Percentiles rank a stretch among this genome's conserved stretches.
Conservation (phyloP, 148 eudicot species). For the Vaccinium corymbosum region DNA sequence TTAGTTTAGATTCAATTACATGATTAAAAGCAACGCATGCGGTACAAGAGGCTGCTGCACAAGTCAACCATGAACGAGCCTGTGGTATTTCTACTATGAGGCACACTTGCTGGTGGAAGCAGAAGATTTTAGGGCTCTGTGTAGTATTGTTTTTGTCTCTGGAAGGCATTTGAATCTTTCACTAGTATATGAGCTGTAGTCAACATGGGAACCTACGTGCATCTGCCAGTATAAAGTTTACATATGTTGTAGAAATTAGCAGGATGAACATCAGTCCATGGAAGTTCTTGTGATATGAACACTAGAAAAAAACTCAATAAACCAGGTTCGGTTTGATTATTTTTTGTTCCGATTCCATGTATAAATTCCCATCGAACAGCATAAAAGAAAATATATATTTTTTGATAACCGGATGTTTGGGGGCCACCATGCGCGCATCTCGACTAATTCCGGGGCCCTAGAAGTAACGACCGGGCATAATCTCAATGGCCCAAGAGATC, state of each 20-base stretch:
- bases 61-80: neutral
- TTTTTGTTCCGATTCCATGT: neutral
- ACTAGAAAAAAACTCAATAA: neutral
- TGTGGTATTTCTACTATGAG: neutral
- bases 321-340: neutral
- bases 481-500: no score
- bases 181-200: neutral
- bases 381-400: neutral
- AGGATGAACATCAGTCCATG: neutral
- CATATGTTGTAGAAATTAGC: neutral
- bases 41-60: neutral
- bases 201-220: neutral
- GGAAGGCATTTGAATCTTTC: slow-evolving; percentile 4
- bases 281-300: neutral
- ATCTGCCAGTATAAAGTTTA: neutral
- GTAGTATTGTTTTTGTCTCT: neutral
- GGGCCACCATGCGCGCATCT: no score
- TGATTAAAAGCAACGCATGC: neutral
- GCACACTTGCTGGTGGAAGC: neutral
- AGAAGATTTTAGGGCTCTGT: neutral
- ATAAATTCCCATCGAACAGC: neutral
- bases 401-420: no score
- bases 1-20: neutral
- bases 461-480: no score
- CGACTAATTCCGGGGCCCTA: no score